A percentile compares a stretch with the other conserved stretches of the same genome.
Conservation (phyloP, 2,329 filamentous ascomycete species). For the Aspergillus oerlinghausenensis region DNA sequence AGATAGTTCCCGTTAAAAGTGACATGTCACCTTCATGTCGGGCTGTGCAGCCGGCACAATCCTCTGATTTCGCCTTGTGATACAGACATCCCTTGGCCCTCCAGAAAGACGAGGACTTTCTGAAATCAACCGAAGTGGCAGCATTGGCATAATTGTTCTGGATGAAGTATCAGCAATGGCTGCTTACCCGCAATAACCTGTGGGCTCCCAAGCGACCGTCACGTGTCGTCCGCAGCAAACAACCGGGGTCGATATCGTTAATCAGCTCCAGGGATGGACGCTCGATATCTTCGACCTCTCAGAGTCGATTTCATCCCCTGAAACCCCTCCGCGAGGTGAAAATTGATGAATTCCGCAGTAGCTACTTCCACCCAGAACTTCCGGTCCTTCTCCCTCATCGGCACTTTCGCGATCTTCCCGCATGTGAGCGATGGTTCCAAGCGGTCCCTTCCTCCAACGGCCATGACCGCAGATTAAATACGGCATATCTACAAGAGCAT, state of each 20-base stretch:
- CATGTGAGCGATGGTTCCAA: constrained; percentile 57
- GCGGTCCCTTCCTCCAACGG: constrained; percentile 30
- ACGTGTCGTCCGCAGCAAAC: neutral
- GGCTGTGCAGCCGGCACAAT: neutral
- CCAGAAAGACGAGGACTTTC: neutral
- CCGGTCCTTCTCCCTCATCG: constrained; percentile 51
- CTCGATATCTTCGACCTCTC: constrained; percentile 7
- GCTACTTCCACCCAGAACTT: constrained; percentile 49
- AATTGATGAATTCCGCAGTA: constrained; percentile 48
- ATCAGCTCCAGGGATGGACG: neutral
- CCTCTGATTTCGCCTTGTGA: neutral
- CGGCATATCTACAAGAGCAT: constrained; percentile 40
- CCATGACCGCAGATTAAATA: constrained; percentile 33
- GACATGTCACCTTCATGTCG: neutral
- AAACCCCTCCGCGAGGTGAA: constrained; percentile 28
- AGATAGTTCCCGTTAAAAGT: neutral
- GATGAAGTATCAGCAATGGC: constrained; percentile 28
- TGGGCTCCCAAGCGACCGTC: constrained; percentile 8
- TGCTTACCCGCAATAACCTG: constrained; percentile 7
- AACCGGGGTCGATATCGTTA: neutral
- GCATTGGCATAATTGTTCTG: constrained; percentile 7
- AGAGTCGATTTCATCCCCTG: constrained; percentile 19
- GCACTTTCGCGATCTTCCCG: constrained; percentile 47
- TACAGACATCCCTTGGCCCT: neutral
- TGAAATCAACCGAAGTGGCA: neutral